Base-by-base conservation (phyloP, 768 basidiomycete species). In the Obba rivulosa region DNA sequence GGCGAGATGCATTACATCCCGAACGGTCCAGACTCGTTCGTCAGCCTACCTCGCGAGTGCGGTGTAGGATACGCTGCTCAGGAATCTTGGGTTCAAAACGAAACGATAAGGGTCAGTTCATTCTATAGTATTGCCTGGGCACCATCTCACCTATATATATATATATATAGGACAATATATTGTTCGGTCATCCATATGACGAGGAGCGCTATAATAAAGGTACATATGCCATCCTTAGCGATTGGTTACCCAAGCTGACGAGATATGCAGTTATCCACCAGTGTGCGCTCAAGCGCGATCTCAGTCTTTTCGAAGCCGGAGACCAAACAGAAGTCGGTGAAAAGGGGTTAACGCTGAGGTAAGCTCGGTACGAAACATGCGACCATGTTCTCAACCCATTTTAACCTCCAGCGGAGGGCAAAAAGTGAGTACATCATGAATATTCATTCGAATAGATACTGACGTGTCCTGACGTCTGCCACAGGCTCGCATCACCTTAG, bases 51-150 rank as follows among this genome's bases (percentile, higher is more conserved):
- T 21, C 70, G 87, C 2, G 68, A 67, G 3, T 73, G 73, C 1
- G 87, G 89, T 4, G 75, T 93, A 34, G 81, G 86, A 2, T 90
- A 86, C 58, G 85, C 85, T 3, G 83, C 83, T 3, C 90, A 93
- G 61, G 87, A 90, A 59, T 80, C 84, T 3, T 93, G 87, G 87
- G 83, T 90, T 2, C 77, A 83, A 63, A 90, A 86, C 55, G 84
- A 83, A 47, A 87, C 85, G 0, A 85, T 88, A 40, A 70, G 67
- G 61, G 81, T 78, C 34, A 39, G 64, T 34, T 4, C 2, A 3
- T 10, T 36, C 13, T 13, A 13, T 11, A 11, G 44, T 18, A 18
- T 11, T 21, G 22, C n/a, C 17, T 39, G 10, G 42, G 17, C 2
- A 24, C 17, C 9, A 24, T 17, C 4, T 10, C 2, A 20, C 36